Base-by-base conservation (phyloP, 495 filamentous ascomycete genomes). In the Hyaloscypha hepaticicola region DNA sequence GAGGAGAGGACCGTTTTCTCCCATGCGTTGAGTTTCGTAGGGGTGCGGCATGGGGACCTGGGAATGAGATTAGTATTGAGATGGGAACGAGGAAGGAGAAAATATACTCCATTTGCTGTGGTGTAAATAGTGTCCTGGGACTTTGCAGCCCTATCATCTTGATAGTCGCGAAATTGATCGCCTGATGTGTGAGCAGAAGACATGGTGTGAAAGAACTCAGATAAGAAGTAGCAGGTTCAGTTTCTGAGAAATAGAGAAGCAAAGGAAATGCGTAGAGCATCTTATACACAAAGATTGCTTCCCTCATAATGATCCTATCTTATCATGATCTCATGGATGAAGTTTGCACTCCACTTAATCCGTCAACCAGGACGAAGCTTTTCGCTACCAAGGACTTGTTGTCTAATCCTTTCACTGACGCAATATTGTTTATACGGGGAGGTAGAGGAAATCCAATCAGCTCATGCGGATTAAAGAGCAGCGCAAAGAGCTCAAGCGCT, bases 81-180 rank as follows among this genome's bases (percentile, higher is more conserved):
- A 11, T 45, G 11, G 16, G 16, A 45, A 45, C 7, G 16, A 19
- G 19, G 19, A 45, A 4, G 14, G 19, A 1, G 38, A 45, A 16
- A 16, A 45, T 3, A 45, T 45, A 45, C 82, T 64, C 83, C 83
- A 78, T 85, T 86, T 70, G 82, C 83, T 62, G 79, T 80, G 27
- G 74, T 74, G 75, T 83, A 83, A 51, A 81, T 57, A 25, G 75
- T 45, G 38, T 45, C 38, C 66, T 80, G 71, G 24, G 77, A 75
- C n/a, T 75, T 62, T 1, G 79, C 70, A 65, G 78, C 73, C 29
- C 80, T 72, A 70, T 83, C 80, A 21, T 79, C 78, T 41, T 74
- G 71, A 69, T 83, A 83, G 63, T 76, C 72, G 38, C 75, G 68
- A 65, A 68, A 73, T 48, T 74, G 28, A 67, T 76, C 73, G 34